These are phyloP conservation scores for Globisporangium recalcitrans DNA, from an alignment of 352 stramenopile species.

Conservation along the genomic window DNA sequence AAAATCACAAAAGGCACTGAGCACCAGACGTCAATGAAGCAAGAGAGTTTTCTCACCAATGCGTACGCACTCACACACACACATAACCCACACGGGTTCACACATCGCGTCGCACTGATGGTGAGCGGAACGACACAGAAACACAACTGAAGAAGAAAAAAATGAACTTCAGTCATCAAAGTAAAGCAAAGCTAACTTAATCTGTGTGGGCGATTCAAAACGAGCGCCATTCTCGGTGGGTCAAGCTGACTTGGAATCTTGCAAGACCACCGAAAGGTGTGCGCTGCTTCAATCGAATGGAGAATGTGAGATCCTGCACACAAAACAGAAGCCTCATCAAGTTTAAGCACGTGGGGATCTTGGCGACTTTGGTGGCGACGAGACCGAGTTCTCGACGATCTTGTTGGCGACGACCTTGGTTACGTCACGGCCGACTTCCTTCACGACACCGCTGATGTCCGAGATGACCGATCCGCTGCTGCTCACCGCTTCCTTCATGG, in stretches of 20 bases:
- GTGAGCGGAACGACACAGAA: neutral
- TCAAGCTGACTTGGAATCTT: neutral
- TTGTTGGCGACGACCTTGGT: constrained; percentile 67
- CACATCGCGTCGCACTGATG: too few species aligned
- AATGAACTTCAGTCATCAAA: constrained; percentile 30
- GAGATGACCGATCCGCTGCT: constrained; percentile 71
- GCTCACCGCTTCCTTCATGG: constrained; percentile 79
- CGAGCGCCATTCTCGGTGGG: neutral
- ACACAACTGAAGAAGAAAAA: constrained; percentile 10
- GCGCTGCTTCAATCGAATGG: neutral
- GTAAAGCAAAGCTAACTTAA: constrained; percentile 45
- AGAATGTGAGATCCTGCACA: constrained; percentile 10
- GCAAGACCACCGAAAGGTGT: neutral
- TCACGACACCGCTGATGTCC: constrained; percentile 73
- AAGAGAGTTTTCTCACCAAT: neutral
- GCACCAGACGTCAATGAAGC: neutral
- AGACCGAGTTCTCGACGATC: constrained; percentile 57
- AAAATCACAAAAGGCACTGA: neutral
- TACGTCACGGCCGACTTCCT: constrained; percentile 71
- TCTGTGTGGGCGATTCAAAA: constrained; percentile 6
- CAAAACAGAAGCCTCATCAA: neutral
- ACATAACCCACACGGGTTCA: too few species aligned
- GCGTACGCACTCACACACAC: too few species aligned
- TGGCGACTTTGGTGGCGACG: constrained; percentile 24
- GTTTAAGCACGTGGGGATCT: constrained; percentile 13